phyloP scores from a whole-genome alignment of 192 early-diverging fungal genomes.

The Cetraspora pellucida region DNA sequence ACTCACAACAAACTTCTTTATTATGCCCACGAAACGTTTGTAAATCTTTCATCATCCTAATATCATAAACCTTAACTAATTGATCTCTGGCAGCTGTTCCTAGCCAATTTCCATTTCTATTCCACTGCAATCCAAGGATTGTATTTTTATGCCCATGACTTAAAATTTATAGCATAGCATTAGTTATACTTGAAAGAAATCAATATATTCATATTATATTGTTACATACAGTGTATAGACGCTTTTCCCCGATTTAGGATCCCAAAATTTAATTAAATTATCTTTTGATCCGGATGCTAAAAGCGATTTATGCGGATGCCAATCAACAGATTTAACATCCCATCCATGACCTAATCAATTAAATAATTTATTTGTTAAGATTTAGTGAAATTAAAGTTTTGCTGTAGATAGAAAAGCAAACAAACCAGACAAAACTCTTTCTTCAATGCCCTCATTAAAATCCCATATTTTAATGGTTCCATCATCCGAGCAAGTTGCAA shows the following conservation, averaged over 20 bases:
- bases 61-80: constrained; percentile 90
- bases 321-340: constrained; percentile 97
- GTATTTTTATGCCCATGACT: constrained; percentile 94
- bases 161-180: not conserved
- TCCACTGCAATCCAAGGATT: constrained; percentile 89
- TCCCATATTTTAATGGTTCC: constrained; percentile 96
- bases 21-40: constrained; percentile 83
- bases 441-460: constrained; percentile 84
- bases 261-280: constrained; percentile 96
- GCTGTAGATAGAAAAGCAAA: not conserved
- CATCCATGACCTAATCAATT: constrained; percentile 78
- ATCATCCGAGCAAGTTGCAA: constrained; percentile 96
- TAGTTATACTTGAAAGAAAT: not conserved
- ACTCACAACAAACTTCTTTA: constrained; percentile 83
- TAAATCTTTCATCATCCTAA: constrained; percentile 89
- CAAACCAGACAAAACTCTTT: constrained; percentile 68
- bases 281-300: constrained; percentile 95
- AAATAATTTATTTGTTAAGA: not conserved
- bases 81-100: constrained; percentile 89
- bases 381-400: not conserved
- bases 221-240: constrained; percentile 77
- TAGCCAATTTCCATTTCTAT: constrained; percentile 97
- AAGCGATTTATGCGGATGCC: constrained; percentile 94
- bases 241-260: constrained; percentile 86
- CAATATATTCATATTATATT: not conserved